Base-by-base conservation (phyloP, 306 rosid genomes). In the Coriaria nepalensis region DNA sequence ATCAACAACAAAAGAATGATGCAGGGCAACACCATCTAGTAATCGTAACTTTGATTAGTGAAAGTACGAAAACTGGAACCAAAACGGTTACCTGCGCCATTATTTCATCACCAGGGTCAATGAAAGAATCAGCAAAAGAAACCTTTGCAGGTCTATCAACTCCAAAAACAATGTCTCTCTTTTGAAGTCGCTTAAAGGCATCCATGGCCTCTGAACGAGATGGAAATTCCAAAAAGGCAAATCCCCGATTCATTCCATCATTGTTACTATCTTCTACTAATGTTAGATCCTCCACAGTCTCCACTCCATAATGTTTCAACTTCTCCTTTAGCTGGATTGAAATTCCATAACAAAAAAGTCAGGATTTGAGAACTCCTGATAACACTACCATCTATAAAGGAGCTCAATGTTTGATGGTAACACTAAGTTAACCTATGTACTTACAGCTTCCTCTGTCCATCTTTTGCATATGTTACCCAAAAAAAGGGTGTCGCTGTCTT, bases 141-240 rank as follows among this genome's bases (percentile, higher is more conserved):
- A 92, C 87, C 77, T 92, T 92, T 53, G 87, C 98, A 61, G 98
- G 85, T 70, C 92, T 85, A 71, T 85, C 98, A 59, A 86, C 93
- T 61, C 98, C 96, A 80, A 92, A 92, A 33, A 82, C 78, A 45
- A 92, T 63, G 78, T 85, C 98, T 66, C 94, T 85, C 71, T 80
- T 92, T 45, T 92, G 96, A 40, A 92, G 79, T 36, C 94, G 75
- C 75, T 85, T 92, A 66, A 82, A 92, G 61, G 94, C 94, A 69
- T 85, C 96, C 96, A 92, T 92, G 46, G 98, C 98, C 37, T 92
- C 98, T n/a, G 93, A 71, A 13, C 87, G 94, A 57, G 93, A 82
- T 45, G 94, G 65, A 82, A 85, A 85, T 60, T 92, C 96, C 74
- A 92, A 71, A 68, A 92, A 92, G 1, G 98, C 96, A 60, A 92